A percentile compares a stretch with the other conserved stretches of the same genome.
Conservation (phyloP, 164 flowering plant species). For the Euptelea pleiosperma region DNA sequence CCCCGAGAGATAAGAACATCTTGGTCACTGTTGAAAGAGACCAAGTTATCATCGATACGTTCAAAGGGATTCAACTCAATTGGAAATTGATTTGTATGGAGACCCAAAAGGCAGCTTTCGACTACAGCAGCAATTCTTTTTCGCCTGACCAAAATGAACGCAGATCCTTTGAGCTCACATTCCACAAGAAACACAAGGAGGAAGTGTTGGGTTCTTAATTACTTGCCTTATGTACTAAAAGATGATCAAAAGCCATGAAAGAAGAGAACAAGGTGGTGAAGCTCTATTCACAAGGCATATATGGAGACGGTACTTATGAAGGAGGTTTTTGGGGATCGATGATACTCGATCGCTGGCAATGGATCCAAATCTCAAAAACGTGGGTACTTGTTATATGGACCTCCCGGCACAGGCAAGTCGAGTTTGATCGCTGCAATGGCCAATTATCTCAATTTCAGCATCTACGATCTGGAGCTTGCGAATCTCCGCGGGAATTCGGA, state of each 20-base stretch:
- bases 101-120: too few relatives aligned
- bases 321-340: conserved; percentile 15
- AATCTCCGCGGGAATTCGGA: too few relatives aligned
- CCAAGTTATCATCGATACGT: conserved; percentile 19
- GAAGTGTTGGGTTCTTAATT: conserved; percentile 29
- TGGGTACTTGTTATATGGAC: conserved; percentile 63
- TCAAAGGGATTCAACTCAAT: conserved; percentile 12
- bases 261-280: conserved; percentile 27
- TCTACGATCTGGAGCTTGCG: too few relatives aligned
- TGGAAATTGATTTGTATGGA: conserved; percentile 6
- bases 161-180: conserved; percentile 24
- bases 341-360: conserved; percentile 51
- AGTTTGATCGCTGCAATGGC: conserved; percentile 78
- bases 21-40: conserved; percentile 19
- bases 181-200: conserved; percentile 37
- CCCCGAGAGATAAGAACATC: conserved; percentile 23
- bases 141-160: neutral
- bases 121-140: neutral
- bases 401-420: conserved; percentile 74
- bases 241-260: conserved; percentile 20
- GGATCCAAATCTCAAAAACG: conserved; percentile 50
- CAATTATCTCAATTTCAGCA: conserved; percentile 52
- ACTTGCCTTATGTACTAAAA: conserved; percentile 31
- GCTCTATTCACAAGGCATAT: conserved; percentile 22
- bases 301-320: neutral